Evolutionary conservation across 2,329 filamentous ascomycete genomes (phyloP).

Genomic region (Mycosphaerella arachidis): DNA sequence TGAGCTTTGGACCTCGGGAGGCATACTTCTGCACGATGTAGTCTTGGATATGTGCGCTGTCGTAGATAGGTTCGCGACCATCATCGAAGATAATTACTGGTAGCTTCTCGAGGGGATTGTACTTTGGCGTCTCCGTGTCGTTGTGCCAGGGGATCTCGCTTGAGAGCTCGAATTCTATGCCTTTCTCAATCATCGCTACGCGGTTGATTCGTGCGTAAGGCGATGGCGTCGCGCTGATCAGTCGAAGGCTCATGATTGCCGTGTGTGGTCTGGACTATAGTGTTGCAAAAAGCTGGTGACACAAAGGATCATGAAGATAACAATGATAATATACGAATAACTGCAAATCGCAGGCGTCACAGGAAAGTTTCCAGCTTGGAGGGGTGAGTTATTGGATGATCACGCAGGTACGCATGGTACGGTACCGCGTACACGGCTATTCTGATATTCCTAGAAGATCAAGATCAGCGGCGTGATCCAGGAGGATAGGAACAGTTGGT

Average conservation of each 20-base stretch:
- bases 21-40: constrained; percentile 20
- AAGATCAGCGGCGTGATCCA: background rate
- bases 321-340: background rate
- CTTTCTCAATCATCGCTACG: constrained; percentile 19
- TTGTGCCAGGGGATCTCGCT: constrained; percentile 18
- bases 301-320: background rate
- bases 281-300: background rate
- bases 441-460: background rate
- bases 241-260: background rate
- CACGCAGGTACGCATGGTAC: background rate
- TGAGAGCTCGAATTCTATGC: constrained; percentile 15
- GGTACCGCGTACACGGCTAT: background rate
- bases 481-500: no score
- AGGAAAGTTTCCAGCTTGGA: background rate
- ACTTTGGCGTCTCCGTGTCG: constrained; percentile 14
- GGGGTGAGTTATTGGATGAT: background rate
- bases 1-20: constrained; percentile 8
- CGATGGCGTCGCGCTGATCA: constrained; percentile 20
- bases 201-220: constrained; percentile 22
- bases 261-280: no score
- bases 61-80: constrained; percentile 18
- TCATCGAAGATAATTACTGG: constrained; percentile 19
- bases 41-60: constrained; percentile 20
- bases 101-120: constrained; percentile 23
- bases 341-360: background rate